Percentiles rank a stretch among this genome's conserved stretches.
phyloP scores from a whole-genome alignment of 2,329 filamentous ascomycete genomes.

The Colletotrichum scovillei region DNA sequence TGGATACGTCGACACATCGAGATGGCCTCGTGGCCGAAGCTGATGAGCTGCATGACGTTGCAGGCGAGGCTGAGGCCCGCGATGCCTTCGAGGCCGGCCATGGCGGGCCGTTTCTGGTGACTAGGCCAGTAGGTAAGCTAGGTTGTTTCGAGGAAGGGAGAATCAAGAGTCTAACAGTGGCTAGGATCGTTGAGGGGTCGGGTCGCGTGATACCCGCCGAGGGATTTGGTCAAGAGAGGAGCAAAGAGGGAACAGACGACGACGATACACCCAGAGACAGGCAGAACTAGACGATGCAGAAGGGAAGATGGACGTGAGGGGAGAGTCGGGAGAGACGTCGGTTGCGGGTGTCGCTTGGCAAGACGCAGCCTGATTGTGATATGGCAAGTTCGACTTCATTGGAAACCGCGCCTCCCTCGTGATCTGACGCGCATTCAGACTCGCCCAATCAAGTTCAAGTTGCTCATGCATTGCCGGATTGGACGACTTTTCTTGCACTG shows the following conservation, averaged over 20 bases:
- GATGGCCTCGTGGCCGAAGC: not conserved
- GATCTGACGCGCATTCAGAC: not conserved
- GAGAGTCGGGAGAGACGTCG: accelerated
- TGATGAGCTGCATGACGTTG: constrained; percentile 17
- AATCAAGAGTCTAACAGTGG: not conserved
- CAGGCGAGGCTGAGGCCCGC: not conserved
- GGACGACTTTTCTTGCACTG: not conserved
- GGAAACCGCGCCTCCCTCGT: not conserved
- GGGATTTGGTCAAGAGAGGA: not conserved
- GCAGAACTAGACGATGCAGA: accelerated
- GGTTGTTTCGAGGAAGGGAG: not conserved
- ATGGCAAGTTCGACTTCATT: not conserved
- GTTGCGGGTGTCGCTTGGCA: not conserved
- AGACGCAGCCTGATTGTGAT: not conserved
- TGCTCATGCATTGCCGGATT: not conserved
- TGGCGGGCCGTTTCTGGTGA: not conserved
- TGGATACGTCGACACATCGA: not conserved
- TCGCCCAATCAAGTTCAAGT: not conserved
- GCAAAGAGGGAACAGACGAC: not conserved
- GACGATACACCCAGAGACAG: not conserved
- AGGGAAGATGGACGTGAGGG: not conserved
- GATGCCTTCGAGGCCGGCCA: constrained; percentile 11
- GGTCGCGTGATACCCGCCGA: accelerated
- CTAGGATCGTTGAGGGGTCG: too few relatives aligned
- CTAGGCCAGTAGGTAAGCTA: accelerated